phyloP scores from a whole-genome alignment of 2,329 filamentous ascomycete genomes.

The Stenocarpella maydis region DNA sequence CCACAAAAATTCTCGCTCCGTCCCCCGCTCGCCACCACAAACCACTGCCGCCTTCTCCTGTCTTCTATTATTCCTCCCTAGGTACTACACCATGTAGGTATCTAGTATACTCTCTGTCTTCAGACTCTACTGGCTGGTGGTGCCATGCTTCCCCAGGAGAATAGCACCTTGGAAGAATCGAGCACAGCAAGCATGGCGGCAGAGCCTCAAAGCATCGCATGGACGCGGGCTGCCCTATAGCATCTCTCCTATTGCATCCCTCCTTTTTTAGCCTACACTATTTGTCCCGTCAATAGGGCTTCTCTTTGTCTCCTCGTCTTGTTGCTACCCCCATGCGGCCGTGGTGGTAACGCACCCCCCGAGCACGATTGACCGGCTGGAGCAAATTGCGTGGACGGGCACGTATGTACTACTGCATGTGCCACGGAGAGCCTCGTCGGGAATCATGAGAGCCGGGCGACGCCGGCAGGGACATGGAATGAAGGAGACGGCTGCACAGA shows the following conservation, averaged over 20 bases:
- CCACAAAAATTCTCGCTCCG: slow-evolving; percentile 8
- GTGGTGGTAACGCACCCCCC: not conserved
- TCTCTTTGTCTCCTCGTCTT: slow-evolving; percentile 13
- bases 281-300: not conserved
- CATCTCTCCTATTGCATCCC: not conserved
- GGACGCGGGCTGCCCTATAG: not conserved
- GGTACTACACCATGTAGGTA: too few relatives aligned
- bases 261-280: not conserved
- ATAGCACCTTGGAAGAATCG: not conserved
- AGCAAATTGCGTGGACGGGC: slow-evolving; percentile 15
- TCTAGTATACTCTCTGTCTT: too few relatives aligned
- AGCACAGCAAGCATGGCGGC: not conserved
- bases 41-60: not conserved
- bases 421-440: slow-evolving; percentile 22
- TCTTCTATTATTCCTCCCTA: not conserved
- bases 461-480: slow-evolving; percentile 13
- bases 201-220: slow-evolving; percentile 7
- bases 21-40: not conserved
- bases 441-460: slow-evolving; percentile 5
- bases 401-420: slow-evolving; percentile 7
- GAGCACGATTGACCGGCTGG: not conserved
- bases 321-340: slow-evolving; percentile 9
- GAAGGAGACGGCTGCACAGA: slow-evolving; percentile 20
- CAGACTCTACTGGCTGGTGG: not conserved
- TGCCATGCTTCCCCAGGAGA: not conserved